Base-by-base conservation (phyloP, 2,329 filamentous ascomycete genomes). In the Colletotrichum australisinense region DNA sequence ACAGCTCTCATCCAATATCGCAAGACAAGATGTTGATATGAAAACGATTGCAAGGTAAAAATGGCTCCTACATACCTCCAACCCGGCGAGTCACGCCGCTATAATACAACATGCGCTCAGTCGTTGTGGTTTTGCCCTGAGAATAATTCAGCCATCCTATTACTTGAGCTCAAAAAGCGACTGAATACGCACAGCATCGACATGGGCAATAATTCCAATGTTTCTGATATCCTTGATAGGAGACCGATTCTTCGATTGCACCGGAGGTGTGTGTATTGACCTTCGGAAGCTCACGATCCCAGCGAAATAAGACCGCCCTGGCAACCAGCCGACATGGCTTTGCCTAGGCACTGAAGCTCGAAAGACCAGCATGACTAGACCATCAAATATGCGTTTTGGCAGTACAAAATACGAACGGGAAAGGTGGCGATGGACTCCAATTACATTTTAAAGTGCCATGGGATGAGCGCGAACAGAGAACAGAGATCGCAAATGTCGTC, bases 21-120 rank as follows among this genome's bases (percentile, higher is more conserved):
- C 42, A 14, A 28, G n/a, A 32, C 14, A n/a, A 35, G 6, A 26
- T 19, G 42, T 22, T 6, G 38, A 46, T 16, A 22, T 19, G 24
- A 65, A 6, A 1, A 14, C 46, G 19, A 46, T 26, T 16, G 24
- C 26, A n/a, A 19, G 42, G 28, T 42, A n/a, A 1, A 14, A 14
- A 16, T 30, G 5, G 12, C 9, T 26, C 26, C 24, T 9, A 81
- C 87, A 60, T 79, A 89, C 89, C 89, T 85, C 97, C 97, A 79
- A 98, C 91, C 82, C 95, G 89, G 76, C 94, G 89, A 11, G 95
- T 97, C 75, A 95, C 92, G 62, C 97, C 96, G 81, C 95, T 97
- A 80, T 98, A 98, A 81, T 95, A 98, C 79, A 99, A 93, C 96
- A 98, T 98, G 72, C 97, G 95, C 90, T 99, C 97, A 4, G 97